Base-by-base conservation (phyloP, 1,139 yeast species). In the Waltiozyma sp. region DNA sequence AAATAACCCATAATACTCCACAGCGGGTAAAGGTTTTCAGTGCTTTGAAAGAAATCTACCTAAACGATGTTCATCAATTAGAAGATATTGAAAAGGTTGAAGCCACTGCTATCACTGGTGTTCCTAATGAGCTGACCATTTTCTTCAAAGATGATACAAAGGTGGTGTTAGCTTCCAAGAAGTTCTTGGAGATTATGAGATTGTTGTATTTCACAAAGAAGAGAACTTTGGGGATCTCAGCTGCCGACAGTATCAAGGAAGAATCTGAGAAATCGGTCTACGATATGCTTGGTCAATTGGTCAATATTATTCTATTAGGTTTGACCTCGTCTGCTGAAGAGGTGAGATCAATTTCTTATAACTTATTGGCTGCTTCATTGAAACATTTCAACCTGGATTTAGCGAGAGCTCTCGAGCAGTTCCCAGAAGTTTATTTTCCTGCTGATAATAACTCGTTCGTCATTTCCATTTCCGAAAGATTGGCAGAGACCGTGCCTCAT, bases 381-480 rank as follows among this genome's bases (percentile, higher is more conserved):
- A 65, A 72, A 8, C 72, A 80, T 37, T 83, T 79, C 59, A 68
- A 72, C 11, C 61, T 86, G 40, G 75, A 78, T 41, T 71, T 80
- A 52, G 87, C 85, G 1, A 70, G 77, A 24, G 70, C 73, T 14
- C 66, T 77, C 28, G 69, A 69, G 34, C 73, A 75, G 43, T 75
- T 86, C 1, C 72, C 73, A 15, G 83, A 76, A 38, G 70, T 82
- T 15, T 75, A 80, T n/a, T 79, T 84, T 51, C 95, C 95, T 0
- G 73, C 75, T 37, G 83, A 83, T 54, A 75, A 80, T 38, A 72
- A 80, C 7, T 73, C 77, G 18, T 81, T 81, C 62, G 76, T 84
- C 14, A 73, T 74, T 4, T 63, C 77, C 0, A 66, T 83, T 9
- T 77, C 91, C 3, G 64, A 68, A n/a, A 70, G 72, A 38, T 62